Percentiles rank a stretch among this genome's conserved stretches.
These are phyloP conservation scores for Basipetospora chlamydospora DNA, from an alignment of 2,329 filamentous ascomycete genomes.

Conservation along the genomic window DNA sequence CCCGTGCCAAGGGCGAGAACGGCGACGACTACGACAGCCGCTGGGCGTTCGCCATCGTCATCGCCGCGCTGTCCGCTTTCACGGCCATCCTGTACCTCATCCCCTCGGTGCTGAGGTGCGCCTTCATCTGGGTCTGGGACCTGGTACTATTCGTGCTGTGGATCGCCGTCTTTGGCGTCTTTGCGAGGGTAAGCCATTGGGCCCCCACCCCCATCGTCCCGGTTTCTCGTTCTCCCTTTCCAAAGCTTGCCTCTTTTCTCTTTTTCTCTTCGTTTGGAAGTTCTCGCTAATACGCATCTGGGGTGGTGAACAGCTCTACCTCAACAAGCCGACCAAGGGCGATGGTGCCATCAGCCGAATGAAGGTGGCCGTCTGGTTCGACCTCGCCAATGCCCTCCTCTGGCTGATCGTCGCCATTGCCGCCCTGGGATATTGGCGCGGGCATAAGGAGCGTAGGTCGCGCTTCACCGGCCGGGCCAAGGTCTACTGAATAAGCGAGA, in stretches of 20 bases:
- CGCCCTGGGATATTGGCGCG: conserved; percentile 43
- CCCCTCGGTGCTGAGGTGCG: conserved; percentile 41
- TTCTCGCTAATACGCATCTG: too few relatives aligned
- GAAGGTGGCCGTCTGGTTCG: conserved; percentile 79
- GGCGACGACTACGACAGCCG: background rate
- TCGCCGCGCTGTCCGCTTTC: conserved; percentile 49
- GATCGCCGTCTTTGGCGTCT: conserved; percentile 70
- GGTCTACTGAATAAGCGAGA: conserved; percentile 21
- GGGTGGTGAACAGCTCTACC: conserved; percentile 46
- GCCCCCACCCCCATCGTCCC: background rate
- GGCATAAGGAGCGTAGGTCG: conserved; percentile 33
- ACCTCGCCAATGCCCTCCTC: conserved; percentile 57
- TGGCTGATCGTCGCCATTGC: conserved; percentile 55
- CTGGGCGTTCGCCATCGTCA: conserved; percentile 57
- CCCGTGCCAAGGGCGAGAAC: conserved; percentile 26
- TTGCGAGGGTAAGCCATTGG: conserved; percentile 49
- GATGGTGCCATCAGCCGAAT: conserved; percentile 53
- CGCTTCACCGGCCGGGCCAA: conserved; percentile 46
- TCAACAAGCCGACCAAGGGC: conserved; percentile 50
- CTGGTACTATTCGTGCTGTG: conserved; percentile 61
- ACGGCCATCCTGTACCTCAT: conserved; percentile 53
- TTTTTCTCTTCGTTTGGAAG: background rate
- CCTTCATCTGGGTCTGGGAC: conserved; percentile 50
- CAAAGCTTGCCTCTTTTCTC: background rate
- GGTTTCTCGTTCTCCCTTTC: background rate